Conservation (phyloP, 192 early-diverging fungal genomes). For the Funneliformis mosseae region DNA sequence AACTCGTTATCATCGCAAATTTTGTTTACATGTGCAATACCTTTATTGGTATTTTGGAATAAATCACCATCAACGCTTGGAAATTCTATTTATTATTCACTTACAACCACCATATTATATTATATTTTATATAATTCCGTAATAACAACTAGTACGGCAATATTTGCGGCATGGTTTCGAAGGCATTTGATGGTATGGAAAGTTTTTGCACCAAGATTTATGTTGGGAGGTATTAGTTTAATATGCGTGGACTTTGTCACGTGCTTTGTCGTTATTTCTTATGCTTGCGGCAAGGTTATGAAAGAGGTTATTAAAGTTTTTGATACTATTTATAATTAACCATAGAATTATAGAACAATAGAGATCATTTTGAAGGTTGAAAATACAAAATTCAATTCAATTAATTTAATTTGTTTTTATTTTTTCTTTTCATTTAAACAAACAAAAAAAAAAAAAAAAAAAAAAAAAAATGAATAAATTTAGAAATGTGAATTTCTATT, state of each 20-base stretch:
- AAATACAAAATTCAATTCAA: too few relatives aligned
- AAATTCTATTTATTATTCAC: slow-evolving; percentile 40
- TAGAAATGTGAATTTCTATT: too few relatives aligned
- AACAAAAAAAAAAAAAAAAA: too few relatives aligned
- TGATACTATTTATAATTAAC: too few relatives aligned
- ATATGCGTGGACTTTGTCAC: slow-evolving; percentile 40
- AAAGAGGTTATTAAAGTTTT: background rate
- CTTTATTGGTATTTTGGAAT: slow-evolving; percentile 63
- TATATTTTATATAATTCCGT: slow-evolving; percentile 55
- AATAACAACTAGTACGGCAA: slow-evolving; percentile 49
- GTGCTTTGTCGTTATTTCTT: slow-evolving; percentile 33
- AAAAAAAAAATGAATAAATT: too few relatives aligned
- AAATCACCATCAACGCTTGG: slow-evolving; percentile 41
- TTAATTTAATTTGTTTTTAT: too few relatives aligned
- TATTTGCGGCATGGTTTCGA: slow-evolving; percentile 69
- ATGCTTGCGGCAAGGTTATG: background rate
- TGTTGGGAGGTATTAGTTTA: slow-evolving; percentile 54
- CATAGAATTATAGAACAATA: too few relatives aligned
- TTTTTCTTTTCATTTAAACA: too few relatives aligned
- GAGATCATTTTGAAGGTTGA: too few relatives aligned
- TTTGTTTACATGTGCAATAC: slow-evolving; percentile 52
- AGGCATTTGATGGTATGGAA: slow-evolving; percentile 98
- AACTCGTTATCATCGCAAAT: slow-evolving; percentile 75
- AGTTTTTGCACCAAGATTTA: slow-evolving; percentile 89
- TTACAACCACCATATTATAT: slow-evolving; percentile 48